Conservation (phyloP, 176 grass and related monocot genomes). For the Echinochloa phyllopogon region DNA sequence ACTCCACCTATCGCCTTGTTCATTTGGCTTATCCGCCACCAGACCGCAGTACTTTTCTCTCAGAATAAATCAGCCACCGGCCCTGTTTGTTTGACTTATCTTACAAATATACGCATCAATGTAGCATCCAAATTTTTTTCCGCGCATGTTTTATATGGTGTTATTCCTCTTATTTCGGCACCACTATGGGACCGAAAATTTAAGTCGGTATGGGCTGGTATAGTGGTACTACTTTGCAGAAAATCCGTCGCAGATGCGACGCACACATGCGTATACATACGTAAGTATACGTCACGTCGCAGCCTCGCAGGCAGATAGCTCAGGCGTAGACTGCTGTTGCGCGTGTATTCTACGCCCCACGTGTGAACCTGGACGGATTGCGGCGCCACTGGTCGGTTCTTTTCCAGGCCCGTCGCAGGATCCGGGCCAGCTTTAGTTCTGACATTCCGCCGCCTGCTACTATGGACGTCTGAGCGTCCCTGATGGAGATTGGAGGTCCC, state of each 20-base stretch:
- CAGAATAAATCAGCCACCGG: too few species aligned
- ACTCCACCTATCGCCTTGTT: too few species aligned
- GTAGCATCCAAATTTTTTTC: too few species aligned
- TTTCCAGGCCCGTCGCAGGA: neutral
- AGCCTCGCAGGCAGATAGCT: neutral
- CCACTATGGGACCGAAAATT: too few species aligned
- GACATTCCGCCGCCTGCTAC: neutral
- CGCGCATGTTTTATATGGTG: too few species aligned
- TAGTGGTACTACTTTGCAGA: neutral
- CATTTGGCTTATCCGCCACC: too few species aligned
- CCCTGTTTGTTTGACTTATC: too few species aligned
- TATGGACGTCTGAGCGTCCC: neutral
- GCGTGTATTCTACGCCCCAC: neutral
- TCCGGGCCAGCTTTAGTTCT: constrained; percentile 3
- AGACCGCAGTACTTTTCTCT: too few species aligned
- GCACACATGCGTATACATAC: neutral
- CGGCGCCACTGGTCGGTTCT: constrained; percentile 23
- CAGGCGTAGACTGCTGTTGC: neutral
- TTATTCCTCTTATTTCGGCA: too few species aligned
- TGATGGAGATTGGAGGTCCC: neutral
- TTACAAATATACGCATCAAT: too few species aligned
- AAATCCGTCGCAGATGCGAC: neutral
- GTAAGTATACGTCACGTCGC: neutral
- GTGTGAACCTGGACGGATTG: constrained; percentile 17
- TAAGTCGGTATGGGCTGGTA: too few species aligned